Conservation (phyloP, 179 eudicot species). For the Vitellaria paradoxa region DNA sequence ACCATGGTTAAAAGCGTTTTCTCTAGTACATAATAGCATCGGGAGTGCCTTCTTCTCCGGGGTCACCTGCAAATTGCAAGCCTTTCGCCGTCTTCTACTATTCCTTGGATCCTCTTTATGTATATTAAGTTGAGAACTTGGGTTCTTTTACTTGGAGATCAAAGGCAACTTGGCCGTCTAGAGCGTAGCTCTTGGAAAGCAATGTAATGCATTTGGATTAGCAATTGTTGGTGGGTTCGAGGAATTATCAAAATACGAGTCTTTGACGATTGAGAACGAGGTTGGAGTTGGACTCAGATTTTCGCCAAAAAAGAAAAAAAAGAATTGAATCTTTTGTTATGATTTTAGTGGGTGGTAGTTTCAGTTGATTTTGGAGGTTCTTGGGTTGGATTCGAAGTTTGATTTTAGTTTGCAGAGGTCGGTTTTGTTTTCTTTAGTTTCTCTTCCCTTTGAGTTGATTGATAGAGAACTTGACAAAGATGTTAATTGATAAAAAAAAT, state of each 20-base stretch:
- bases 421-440: constrained; percentile 18
- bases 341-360: constrained; percentile 16
- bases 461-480: background rate
- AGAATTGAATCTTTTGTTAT: constrained; percentile 12
- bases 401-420: constrained; percentile 23
- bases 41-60: constrained; percentile 4
- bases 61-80: constrained; percentile 28
- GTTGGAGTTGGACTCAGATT: constrained; percentile 8
- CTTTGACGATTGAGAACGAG: constrained; percentile 15
- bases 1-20: background rate
- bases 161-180: constrained; percentile 20
- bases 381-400: constrained; percentile 9
- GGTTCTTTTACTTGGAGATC: constrained; percentile 15
- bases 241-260: constrained; percentile 2
- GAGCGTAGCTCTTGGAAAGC: constrained; percentile 16
- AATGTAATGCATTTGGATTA: constrained; percentile 25
- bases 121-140: background rate
- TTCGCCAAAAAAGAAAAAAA: background rate
- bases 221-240: constrained; percentile 24
- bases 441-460: constrained; percentile 4
- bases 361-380: constrained; percentile 26
- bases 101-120: constrained; percentile 8
- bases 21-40: background rate
- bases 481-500: constrained; percentile 11
- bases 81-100: constrained; percentile 35